Conservation (phyloP, 2,329 filamentous ascomycete genomes). For the Rugonectria rugulosa region DNA sequence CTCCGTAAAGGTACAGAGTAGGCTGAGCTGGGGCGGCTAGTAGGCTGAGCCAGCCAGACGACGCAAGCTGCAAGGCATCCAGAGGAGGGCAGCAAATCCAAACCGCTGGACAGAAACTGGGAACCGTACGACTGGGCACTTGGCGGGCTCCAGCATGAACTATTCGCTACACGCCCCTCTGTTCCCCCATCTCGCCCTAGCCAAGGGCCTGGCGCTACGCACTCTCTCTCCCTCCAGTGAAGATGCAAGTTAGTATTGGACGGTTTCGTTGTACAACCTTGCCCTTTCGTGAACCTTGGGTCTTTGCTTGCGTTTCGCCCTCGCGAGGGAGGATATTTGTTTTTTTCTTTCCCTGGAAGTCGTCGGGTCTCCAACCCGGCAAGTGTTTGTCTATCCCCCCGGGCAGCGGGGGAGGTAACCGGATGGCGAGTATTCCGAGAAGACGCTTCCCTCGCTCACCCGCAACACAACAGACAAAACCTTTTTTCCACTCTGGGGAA, state of each 20-base stretch:
- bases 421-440: conserved; percentile 14
- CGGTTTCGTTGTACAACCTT: neutral
- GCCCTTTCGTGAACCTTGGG: conserved; percentile 4
- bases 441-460: conserved; percentile 12
- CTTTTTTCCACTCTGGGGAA: conserved; percentile 1
- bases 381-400: conserved; percentile 4
- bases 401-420: conserved; percentile 16
- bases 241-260: conserved; percentile 7
- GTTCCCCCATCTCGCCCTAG: conserved; percentile 5
- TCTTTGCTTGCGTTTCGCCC: conserved; percentile 14
- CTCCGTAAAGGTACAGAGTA: too few species aligned
- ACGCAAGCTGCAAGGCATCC: conserved; percentile 24
- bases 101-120: conserved; percentile 5
- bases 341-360: conserved; percentile 7
- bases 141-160: conserved; percentile 27
- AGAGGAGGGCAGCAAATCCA: neutral
- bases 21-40: conserved; percentile 12
- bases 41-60: conserved; percentile 12
- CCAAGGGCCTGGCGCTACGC: conserved; percentile 17
- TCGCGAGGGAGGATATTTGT: conserved; percentile 13
- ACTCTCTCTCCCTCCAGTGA: conserved; percentile 18
- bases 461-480: neutral
- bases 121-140: conserved; percentile 21
- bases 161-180: conserved; percentile 34
- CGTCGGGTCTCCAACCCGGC: conserved; percentile 18